phyloP scores from a whole-genome alignment of 768 basidiomycete genomes.

The Lactifluus piperatus region DNA sequence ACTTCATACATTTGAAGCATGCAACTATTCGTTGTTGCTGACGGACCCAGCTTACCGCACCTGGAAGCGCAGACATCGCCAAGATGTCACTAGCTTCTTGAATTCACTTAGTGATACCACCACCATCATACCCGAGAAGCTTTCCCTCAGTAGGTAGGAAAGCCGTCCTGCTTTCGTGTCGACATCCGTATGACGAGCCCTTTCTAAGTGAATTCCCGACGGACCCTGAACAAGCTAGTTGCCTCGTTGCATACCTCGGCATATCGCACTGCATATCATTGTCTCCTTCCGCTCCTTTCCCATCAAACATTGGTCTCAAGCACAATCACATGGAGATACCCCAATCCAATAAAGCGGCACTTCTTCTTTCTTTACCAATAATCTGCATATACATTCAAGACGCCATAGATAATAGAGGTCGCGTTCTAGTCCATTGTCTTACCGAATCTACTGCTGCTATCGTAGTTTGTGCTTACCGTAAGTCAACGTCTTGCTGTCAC shows the following conservation, averaged over 20 bases:
- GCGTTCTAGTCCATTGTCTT: slow-evolving; percentile 45
- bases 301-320: slow-evolving; percentile 27
- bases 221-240: slow-evolving; percentile 41
- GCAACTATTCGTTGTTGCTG: slow-evolving; percentile 38
- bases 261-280: slow-evolving; percentile 48
- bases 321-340: slow-evolving; percentile 38
- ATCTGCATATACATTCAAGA: slow-evolving; percentile 39
- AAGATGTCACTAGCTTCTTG: slow-evolving; percentile 45
- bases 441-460: slow-evolving; percentile 48
- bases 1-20: slow-evolving; percentile 44
- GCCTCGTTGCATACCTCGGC: slow-evolving; percentile 41
- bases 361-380: slow-evolving; percentile 39
- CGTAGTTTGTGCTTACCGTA: slow-evolving; percentile 45
- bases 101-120: slow-evolving; percentile 44
- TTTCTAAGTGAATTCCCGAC: slow-evolving; percentile 45
- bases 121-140: slow-evolving; percentile 38
- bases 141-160: slow-evolving; percentile 44
- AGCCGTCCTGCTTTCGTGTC: not conserved
- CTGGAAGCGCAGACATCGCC: slow-evolving; percentile 51
- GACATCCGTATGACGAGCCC: not conserved
- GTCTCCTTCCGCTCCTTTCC: slow-evolving; percentile 40
- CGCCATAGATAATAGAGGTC: slow-evolving; percentile 34
- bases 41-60: slow-evolving; percentile 38
- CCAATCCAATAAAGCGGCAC: slow-evolving; percentile 30
- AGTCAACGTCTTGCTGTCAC: slow-evolving; percentile 17